Base-by-base conservation (phyloP, 768 basidiomycete species). In the Udeniomyces megalosporus region DNA sequence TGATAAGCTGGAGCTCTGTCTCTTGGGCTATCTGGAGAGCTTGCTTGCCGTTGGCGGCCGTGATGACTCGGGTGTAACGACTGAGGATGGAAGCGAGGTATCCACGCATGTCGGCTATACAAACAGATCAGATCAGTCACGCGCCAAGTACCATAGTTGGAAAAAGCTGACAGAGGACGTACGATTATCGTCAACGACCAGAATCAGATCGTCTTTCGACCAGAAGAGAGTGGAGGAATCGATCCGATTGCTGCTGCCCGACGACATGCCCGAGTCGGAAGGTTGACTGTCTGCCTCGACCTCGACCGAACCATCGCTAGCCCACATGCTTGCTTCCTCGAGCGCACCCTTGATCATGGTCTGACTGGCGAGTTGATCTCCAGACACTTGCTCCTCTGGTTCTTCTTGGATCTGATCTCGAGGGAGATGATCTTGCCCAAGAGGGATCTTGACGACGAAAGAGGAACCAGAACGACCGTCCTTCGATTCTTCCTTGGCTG, bases 161-260 rank as follows among this genome's bases (percentile, higher is more conserved):
- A 44, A 22, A 4, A 32, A 57, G 15, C 15, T 11, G 8, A 22
- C 4, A 10, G 10, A 45, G 0, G 26, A 1, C 34, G 2, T 5
- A 15, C 6, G n/a, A 35, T 63, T 58, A 44, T 63, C 62, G 29
- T 63, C 62, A 12, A 58, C 62, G 28, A 63, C 38, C 20, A 63
- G 44, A 42, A 63, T 63, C 6, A 42, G 24, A 32, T 63, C 62
- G 2, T 69, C 70, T 7, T 70, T 64, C 56, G 71, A 17, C 62
- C 62, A 76, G 67, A 75, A 76, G 12, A 75, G 64, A 0, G 73
- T 74, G 2, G 64, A 62, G 1, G 71, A 69, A 58, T 75, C 75
- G 26, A 71, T 42, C 8, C 38, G 8, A 42, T 17, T 42, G 38
- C 38, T 42, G 38, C 38, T 71, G 20, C 75, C 76, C 1, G 73